Base-by-base conservation (phyloP, 352 stramenopile species). In the Globisporangium nagaii region DNA sequence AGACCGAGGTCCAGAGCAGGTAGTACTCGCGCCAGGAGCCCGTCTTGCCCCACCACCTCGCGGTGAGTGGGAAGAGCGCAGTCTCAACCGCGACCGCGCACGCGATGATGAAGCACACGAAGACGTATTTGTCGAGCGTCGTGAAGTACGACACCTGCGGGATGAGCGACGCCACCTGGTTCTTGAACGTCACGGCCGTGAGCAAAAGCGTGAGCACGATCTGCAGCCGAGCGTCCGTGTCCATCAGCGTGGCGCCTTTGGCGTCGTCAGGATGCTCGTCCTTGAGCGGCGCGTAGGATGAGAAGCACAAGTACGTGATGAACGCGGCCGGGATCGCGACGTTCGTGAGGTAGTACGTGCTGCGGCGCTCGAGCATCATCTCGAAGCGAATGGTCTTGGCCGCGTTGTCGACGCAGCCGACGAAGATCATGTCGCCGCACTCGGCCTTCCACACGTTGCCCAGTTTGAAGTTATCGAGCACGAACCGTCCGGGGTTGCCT, bases 141-240 rank as follows among this genome's bases (percentile, higher is more conserved):
- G 79, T 87, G 32, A 84, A 78, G 41, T 89, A 89, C 47, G 75
- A 79, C 2, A 89, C 70, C 35, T 84, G 70, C 11, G 78, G 78
- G 6, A 84, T 75, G 0, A 77, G 40, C 1, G 61, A 64, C 25
- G 70, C 65, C 1, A 86, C 72, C n/a, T 79, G 58, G 55, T 68
- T 76, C 55, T 86, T 86, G 62, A 86, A 87, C 25, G 69, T 83
- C 49, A 87, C 70, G 17, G 70, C 71, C 34, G 79, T 86, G 43
- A 89, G 56, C 40, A 89, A 40, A 56, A 89, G 44, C 15, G 78
- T 80, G 30, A 79, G 37, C 17, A 84, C 75, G 46, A 86, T 75
- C 46, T 84, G 68, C 19, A 84, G 57, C 6, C 78, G 78, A 3
- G 75, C 68, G 19, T 69, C 62, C 44, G 68, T 76, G 37, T 84